Evolutionary conservation across 306 rosid species (phyloP).

Genomic region (Rosa multiflora): DNA sequence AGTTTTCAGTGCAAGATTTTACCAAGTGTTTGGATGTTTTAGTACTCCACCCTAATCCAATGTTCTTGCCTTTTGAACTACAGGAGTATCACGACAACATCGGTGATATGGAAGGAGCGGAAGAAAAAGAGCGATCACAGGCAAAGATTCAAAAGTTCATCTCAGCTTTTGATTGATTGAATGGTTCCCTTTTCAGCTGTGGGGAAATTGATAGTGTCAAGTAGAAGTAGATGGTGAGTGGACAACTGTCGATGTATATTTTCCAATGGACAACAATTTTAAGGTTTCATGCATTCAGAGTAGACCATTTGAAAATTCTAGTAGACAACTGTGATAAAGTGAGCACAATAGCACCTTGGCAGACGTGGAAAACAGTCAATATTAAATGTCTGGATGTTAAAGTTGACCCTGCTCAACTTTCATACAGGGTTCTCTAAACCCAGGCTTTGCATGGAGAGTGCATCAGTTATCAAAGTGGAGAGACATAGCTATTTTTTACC

Average conservation of each 20-base stretch:
- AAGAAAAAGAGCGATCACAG: conserved; percentile 88
- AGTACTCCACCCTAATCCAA: neutral
- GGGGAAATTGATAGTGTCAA: neutral
- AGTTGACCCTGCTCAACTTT: no score
- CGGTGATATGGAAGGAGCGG: conserved; percentile 89
- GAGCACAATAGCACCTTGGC: neutral
- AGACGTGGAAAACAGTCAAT: no score
- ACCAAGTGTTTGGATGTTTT: neutral
- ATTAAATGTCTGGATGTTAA: no score
- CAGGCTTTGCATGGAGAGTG: neutral
- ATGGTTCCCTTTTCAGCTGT: neutral
- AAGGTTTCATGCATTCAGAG: neutral
- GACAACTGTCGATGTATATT: neutral
- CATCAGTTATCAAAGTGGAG: no score
- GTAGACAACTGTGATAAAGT: neutral
- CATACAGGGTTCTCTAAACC: no score
- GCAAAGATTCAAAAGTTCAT: conserved; percentile 80
- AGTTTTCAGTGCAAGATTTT: neutral
- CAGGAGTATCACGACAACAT: conserved; percentile 92
- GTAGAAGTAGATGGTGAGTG: conserved; percentile 8
- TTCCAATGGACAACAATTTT: neutral
- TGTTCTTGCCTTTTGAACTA: conserved; percentile 16
- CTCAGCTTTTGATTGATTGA: conserved; percentile 43
- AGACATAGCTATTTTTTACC: no score
- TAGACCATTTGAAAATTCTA: neutral